Conservation (phyloP, 805 yeast genomes). For the Clavispora asparagi region DNA sequence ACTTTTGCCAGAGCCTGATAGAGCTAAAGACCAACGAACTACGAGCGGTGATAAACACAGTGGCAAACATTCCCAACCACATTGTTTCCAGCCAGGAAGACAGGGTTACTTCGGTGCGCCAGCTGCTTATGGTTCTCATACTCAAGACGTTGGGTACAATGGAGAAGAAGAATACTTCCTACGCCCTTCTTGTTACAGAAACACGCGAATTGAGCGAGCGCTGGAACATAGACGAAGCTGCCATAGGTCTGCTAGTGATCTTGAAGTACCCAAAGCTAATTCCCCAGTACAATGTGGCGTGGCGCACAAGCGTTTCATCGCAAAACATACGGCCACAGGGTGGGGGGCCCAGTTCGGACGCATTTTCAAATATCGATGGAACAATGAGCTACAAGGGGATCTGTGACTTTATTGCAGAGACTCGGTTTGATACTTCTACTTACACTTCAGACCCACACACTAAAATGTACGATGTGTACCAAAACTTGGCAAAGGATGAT, state of each 20-base stretch:
- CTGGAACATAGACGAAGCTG: background rate
- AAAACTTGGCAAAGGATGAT: constrained; percentile 8
- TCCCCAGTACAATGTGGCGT: background rate
- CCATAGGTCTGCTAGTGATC: background rate
- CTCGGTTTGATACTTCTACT: constrained; percentile 9
- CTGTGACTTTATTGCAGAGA: constrained; percentile 18
- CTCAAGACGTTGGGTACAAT: background rate
- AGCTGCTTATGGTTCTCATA: background rate
- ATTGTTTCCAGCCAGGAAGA: background rate
- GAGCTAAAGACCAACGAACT: background rate
- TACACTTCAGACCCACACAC: constrained; percentile 3
- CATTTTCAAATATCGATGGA: constrained; percentile 14
- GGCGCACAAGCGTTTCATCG: background rate
- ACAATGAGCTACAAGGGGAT: constrained; percentile 17
- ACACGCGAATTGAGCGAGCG: background rate
- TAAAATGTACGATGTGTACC: constrained; percentile 18
- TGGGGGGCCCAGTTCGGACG: constrained; percentile 4
- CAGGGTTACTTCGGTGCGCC: background rate
- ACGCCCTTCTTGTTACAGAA: background rate
- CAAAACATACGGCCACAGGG: background rate
- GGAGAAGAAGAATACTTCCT: background rate
- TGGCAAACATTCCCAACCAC: background rate
- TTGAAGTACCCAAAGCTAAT: background rate
- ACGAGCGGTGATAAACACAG: background rate
- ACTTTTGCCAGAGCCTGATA: background rate